Percentiles rank a stretch among this genome's conserved stretches.
phyloP scores from a whole-genome alignment of 192 early-diverging fungal genomes.

The Phlyctochytrium planicorne region DNA sequence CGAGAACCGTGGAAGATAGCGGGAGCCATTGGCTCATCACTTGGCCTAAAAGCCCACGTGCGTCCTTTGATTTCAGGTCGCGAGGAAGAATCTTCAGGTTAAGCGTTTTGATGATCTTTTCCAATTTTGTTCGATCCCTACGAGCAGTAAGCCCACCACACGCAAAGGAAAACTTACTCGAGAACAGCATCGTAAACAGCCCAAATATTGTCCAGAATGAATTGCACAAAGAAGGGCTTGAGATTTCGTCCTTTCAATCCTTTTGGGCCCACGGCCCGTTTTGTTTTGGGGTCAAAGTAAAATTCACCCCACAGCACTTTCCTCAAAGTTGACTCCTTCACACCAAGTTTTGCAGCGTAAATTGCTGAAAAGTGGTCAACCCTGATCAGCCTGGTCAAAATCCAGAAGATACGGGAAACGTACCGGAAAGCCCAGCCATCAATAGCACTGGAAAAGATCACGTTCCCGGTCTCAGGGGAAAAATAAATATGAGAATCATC shows the following conservation, averaged over 20 bases:
- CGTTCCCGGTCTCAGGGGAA: slow-evolving; percentile 92
- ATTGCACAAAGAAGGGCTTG: slow-evolving; percentile 97
- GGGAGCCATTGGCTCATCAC: slow-evolving; percentile 97
- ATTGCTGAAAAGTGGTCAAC: slow-evolving; percentile 88
- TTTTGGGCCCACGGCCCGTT: slow-evolving; percentile 83
- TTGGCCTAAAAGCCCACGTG: slow-evolving; percentile 65
- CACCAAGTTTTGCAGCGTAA: slow-evolving; percentile 84
- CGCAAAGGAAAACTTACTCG: slow-evolving; percentile 26
- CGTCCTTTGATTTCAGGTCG: slow-evolving; percentile 86
- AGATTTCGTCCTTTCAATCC: slow-evolving; percentile 75
- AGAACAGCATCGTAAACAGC: slow-evolving; percentile 81
- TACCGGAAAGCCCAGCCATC: slow-evolving; percentile 97
- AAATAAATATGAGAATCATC: slow-evolving; percentile 97
- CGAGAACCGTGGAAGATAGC: slow-evolving; percentile 80
- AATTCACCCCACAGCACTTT: slow-evolving; percentile 96
- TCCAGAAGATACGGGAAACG: background rate
- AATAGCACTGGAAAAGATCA: slow-evolving; percentile 92
- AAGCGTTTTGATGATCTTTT: slow-evolving; percentile 89
- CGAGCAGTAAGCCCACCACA: background rate
- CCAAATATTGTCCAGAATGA: slow-evolving; percentile 94
- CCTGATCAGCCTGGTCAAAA: slow-evolving; percentile 50
- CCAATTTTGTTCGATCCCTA: slow-evolving; percentile 74
- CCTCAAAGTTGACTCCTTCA: slow-evolving; percentile 74
- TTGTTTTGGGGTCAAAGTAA: slow-evolving; percentile 95
- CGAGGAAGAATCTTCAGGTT: slow-evolving; percentile 87